These are phyloP conservation scores for Citrus trifoliata DNA, from an alignment of 345 rosid species.

Conservation along the genomic window DNA sequence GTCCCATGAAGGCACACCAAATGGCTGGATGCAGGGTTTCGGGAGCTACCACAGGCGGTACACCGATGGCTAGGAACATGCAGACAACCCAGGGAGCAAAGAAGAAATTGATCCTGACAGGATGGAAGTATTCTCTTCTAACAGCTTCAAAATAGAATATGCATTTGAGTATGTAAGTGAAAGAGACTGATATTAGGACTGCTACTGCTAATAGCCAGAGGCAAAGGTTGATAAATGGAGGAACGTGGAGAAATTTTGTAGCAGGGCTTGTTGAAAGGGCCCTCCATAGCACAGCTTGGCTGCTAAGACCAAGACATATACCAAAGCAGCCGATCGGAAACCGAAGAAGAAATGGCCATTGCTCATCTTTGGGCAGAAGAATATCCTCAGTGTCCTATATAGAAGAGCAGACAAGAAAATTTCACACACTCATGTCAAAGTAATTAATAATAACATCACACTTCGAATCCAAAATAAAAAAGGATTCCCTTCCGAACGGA, in stretches of 20 bases:
- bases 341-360: constrained; percentile 91
- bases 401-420: neutral
- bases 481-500: too few relatives aligned
- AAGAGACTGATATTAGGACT: constrained; percentile 50
- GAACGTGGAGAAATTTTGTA: constrained; percentile 60
- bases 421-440: too few relatives aligned
- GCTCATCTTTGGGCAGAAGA: constrained; percentile 84
- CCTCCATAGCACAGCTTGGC: constrained; percentile 87
- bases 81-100: constrained; percentile 98
- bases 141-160: constrained; percentile 93
- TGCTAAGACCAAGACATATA: constrained; percentile 86
- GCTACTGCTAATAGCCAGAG: constrained; percentile 69
- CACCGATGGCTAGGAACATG: constrained; percentile 82
- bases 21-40: constrained; percentile 56
- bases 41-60: constrained; percentile 48
- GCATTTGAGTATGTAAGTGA: constrained; percentile 80
- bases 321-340: constrained; percentile 91
- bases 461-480: too few relatives aligned
- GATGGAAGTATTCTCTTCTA: constrained; percentile 85
- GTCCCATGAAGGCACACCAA: constrained; percentile 81
- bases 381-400: constrained; percentile 81
- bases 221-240: constrained; percentile 60
- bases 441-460: neutral
- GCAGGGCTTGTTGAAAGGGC: constrained; percentile 73
- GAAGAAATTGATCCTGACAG: constrained; percentile 84